Evolutionary conservation across 495 filamentous ascomycete species (phyloP).

Genomic region (Lasiosphaeria hispida): DNA sequence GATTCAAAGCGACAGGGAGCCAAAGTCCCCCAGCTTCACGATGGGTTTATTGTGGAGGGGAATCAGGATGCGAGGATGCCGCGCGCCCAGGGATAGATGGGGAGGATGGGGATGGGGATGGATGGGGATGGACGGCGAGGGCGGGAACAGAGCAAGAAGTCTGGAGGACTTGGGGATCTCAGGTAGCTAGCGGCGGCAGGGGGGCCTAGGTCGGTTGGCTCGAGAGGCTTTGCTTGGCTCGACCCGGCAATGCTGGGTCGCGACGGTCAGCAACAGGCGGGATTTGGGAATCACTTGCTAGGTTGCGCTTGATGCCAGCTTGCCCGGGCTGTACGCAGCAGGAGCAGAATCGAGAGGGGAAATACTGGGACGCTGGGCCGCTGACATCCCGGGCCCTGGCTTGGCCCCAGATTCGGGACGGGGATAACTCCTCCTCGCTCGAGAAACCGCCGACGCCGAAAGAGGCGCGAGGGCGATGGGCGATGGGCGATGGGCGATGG

Average conservation of each 20-base stretch:
- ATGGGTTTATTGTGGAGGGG: background rate
- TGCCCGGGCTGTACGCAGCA: background rate
- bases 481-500: background rate
- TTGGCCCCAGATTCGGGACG: background rate
- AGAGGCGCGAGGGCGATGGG: background rate
- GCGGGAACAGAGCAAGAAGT: background rate
- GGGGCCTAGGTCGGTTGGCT: background rate
- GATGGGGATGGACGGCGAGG: background rate
- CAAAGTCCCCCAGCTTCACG: background rate
- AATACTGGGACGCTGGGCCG: too few relatives aligned
- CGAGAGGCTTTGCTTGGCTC: background rate
- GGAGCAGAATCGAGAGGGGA: too few relatives aligned
- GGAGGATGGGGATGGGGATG: background rate
- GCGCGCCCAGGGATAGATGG: background rate
- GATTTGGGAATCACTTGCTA: constrained; percentile 4
- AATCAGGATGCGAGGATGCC: background rate
- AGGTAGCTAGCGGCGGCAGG: background rate
- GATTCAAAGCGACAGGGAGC: too few relatives aligned
- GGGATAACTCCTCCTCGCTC: background rate
- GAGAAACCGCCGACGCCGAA: constrained; percentile 3
- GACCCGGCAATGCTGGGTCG: constrained; percentile 10
- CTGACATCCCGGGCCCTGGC: background rate
- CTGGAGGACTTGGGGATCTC: background rate
- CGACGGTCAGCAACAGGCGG: constrained; percentile 4
- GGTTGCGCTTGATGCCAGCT: background rate